Evolutionary conservation across 192 early-diverging fungal species (phyloP).

Genomic region (Dispira parvispora): DNA sequence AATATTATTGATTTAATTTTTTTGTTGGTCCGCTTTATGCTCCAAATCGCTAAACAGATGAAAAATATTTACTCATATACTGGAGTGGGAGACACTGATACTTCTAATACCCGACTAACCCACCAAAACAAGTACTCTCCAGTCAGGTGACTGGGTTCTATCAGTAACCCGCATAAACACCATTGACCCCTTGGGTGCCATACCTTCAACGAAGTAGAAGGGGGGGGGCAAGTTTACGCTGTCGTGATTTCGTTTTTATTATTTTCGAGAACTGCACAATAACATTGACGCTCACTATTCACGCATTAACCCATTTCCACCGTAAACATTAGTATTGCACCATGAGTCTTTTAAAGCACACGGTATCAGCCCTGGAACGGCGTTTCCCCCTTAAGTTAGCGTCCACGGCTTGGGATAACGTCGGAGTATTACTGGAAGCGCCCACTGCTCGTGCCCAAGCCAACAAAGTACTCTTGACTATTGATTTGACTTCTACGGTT

Average conservation of each 20-base stretch:
- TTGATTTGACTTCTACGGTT: slow-evolving; percentile 70
- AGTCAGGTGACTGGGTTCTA: neutral
- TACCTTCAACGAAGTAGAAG: neutral
- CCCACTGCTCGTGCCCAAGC: slow-evolving; percentile 56
- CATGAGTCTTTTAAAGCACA: slow-evolving; percentile 21
- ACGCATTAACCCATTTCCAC: neutral
- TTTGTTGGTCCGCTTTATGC: no score
- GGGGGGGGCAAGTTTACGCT: neutral
- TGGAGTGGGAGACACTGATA: no score
- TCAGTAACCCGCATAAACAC: neutral
- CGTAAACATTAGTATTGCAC: slow-evolving; percentile 8
- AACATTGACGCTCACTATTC: neutral
- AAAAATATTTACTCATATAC: no score
- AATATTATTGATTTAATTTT: no score
- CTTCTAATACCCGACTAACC: no score
- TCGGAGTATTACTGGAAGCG: slow-evolving; percentile 73
- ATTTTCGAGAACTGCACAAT: neutral
- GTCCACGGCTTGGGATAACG: slow-evolving; percentile 78
- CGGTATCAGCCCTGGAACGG: slow-evolving; percentile 49
- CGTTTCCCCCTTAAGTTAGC: slow-evolving; percentile 75
- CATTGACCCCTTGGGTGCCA: neutral
- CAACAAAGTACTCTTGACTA: slow-evolving; percentile 71
- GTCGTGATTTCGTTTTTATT: neutral
- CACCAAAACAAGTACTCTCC: no score
- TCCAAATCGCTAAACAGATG: no score